phyloP scores from a whole-genome alignment of 768 basidiomycete species.

The Gloeostereum incarnatum region DNA sequence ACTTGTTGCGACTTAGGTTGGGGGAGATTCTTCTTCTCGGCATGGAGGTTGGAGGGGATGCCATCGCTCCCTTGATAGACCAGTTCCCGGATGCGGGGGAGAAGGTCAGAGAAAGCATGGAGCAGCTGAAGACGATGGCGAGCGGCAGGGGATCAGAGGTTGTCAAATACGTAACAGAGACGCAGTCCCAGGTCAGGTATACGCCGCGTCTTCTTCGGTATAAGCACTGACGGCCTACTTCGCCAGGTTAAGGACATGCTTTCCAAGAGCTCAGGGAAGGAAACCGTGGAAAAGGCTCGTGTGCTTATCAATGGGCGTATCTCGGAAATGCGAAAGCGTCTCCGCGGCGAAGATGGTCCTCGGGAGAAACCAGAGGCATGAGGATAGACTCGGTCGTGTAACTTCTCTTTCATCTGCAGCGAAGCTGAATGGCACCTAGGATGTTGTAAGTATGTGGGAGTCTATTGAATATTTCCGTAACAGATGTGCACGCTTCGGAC shows the following conservation, averaged over 20 bases:
- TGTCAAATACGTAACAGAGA: not conserved
- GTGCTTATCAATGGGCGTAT: not conserved
- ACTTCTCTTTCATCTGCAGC: too few species aligned
- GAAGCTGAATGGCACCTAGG: too few species aligned
- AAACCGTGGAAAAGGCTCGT: not conserved
- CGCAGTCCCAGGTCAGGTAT: not conserved
- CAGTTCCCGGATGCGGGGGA: not conserved
- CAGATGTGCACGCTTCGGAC: too few species aligned
- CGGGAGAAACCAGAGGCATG: too few species aligned
- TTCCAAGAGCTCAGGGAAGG: not conserved
- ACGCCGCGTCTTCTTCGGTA: not conserved
- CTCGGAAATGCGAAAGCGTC: too few species aligned
- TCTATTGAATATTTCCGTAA: too few species aligned
- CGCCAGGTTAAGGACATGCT: not conserved
- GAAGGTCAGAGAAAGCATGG: not conserved
- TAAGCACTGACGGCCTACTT: not conserved
- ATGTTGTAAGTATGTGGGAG: too few species aligned
- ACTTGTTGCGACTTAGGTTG: conserved; percentile 65
- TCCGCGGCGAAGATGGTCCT: too few species aligned
- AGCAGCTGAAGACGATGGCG: not conserved
- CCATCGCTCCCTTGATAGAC: not conserved
- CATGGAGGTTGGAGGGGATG: conserved; percentile 29
- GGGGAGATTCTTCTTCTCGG: conserved; percentile 66
- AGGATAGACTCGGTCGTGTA: too few species aligned
- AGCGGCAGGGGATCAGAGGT: not conserved